Evolutionary conservation across 192 early-diverging fungal genomes (phyloP), one percentile per base, ranked within the genome.

Genomic region (Coemansia sp.): DNA sequence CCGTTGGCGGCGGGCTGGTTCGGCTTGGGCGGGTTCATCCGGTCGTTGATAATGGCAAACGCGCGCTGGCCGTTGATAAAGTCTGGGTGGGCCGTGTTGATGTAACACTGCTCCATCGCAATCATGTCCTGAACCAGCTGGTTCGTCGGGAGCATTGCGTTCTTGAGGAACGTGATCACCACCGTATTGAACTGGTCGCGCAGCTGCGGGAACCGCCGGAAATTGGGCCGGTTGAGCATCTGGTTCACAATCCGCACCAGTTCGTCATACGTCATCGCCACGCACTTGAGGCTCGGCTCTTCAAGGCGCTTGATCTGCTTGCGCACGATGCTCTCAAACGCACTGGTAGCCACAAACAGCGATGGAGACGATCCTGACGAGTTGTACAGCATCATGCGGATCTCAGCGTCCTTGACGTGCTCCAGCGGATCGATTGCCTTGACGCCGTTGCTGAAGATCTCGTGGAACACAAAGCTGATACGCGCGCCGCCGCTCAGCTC

Each of bases 81-180:
- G 66, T 99, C 95, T 5, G 95, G 95, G 67, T 99, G 97, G 5
- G 82, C 94, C 8, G 97, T 99, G 82, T 99, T 99, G 79, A 99
- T 86, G 71, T 99, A 99, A 66, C 84, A 85, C 14, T 89, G 80
- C 78, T 99, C 95, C 83, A 94, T 94, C 20, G 81, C 53, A 56
- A 99, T 90, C 58, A 99, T 79, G 58, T 98, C 94, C 43, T 79
- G 69, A 20, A 95, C 93, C 35, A 98, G 84, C 80, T 95, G 97
- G 71, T 91, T 93, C 36, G 97, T 97, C 20, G 95, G 95, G 30
- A 60, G 46, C 79, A 93, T 70, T 19, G 87, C 82, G 60, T 94
- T 93, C 68, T 96, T 94, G 68, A 93, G 94, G 67, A 93, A 99
- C 45, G 81, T 79, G 60, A 97, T 86, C 28, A 98, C 95, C 22